phyloP scores from a whole-genome alignment of 2,329 filamentous ascomycete species.

The Huntiella moniliformis region DNA sequence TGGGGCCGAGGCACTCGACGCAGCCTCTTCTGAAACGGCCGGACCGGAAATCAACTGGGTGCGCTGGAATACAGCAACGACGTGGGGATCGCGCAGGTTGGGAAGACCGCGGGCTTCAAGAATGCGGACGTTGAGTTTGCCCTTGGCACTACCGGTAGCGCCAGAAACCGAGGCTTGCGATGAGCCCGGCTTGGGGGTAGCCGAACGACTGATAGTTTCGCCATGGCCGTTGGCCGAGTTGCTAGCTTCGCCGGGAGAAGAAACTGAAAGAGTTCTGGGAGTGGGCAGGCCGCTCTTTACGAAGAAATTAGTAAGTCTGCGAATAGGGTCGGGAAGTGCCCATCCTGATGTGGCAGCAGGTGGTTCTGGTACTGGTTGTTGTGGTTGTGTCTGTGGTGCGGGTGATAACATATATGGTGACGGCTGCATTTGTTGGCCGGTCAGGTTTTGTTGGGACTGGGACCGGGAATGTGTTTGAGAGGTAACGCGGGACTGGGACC shows the following conservation, averaged over 20 bases:
- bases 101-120: conserved; percentile 66
- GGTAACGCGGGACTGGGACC: background rate
- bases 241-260: conserved; percentile 2
- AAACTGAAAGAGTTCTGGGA: conserved; percentile 59
- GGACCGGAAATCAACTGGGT: conserved; percentile 90
- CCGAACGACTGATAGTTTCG: conserved; percentile 21
- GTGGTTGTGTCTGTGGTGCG: background rate
- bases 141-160: conserved; percentile 54
- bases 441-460: background rate
- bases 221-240: conserved; percentile 1
- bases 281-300: conserved; percentile 84
- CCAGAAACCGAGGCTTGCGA: conserved; percentile 22
- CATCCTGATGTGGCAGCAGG: conserved; percentile 1
- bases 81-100: conserved; percentile 75
- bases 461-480: background rate
- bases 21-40: conserved; percentile 39
- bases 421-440: background rate
- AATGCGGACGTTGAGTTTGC: conserved; percentile 80
- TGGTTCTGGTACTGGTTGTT: background rate
- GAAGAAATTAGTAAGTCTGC: conserved; percentile 70
- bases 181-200: conserved; percentile 29
- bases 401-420: background rate
- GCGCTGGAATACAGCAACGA: conserved; percentile 90
- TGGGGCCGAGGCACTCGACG: conserved; percentile 23
- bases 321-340: conserved; percentile 24